Evolutionary conservation across 306 rosid genomes (phyloP), one percentile per base, ranked within the genome.

Genomic region (apple (Malus domestica)): DNA sequence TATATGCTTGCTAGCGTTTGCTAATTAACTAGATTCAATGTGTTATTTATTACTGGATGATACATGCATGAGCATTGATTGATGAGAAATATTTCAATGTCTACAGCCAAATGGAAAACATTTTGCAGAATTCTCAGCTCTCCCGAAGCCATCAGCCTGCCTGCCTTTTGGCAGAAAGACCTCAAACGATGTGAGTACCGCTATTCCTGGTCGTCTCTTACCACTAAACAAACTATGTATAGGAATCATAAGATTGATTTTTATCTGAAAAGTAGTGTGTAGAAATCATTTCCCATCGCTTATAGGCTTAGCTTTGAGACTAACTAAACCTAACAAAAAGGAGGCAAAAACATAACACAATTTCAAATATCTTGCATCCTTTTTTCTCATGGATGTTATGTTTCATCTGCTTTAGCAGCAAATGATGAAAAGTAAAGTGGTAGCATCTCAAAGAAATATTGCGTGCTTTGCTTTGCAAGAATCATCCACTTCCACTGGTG

Each of bases 391-490:
- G 58, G 55, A 49, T 15, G 55, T 49, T 58, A 25, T 23, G 51
- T 22, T 57, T 25, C 22, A 73, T 73, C 68, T 73, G 20, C 44
- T 18, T 61, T 62, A 74, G 74, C 74, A 68, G 86, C 82, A 89
- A 76, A 82, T 45, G 84, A 74, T 78, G 72, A 71, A 49, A 49
- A 49, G 81, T 76, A 91, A 80, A 84, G 51, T 73, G 29, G 81
- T 82, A 73, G 75, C 76, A 4, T 29, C 54, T 15, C 84, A 80
- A 82, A 84, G 79, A 84, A 74, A 57, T 83, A 80, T 90, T 20
- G 85, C 82, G 76, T 92, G 97, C 80, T 90, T 90, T 67, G 88
- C 98, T 63, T 86, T 92, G 82, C 97, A 90, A 81, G 97, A 95
- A 86, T 88, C 98, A 13, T 86, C 98, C 68, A 79, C 93, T 68